These are phyloP conservation scores for Hypomontagnella submonticulosa DNA, from an alignment of 495 filamentous ascomycete species.

Conservation along the genomic window DNA sequence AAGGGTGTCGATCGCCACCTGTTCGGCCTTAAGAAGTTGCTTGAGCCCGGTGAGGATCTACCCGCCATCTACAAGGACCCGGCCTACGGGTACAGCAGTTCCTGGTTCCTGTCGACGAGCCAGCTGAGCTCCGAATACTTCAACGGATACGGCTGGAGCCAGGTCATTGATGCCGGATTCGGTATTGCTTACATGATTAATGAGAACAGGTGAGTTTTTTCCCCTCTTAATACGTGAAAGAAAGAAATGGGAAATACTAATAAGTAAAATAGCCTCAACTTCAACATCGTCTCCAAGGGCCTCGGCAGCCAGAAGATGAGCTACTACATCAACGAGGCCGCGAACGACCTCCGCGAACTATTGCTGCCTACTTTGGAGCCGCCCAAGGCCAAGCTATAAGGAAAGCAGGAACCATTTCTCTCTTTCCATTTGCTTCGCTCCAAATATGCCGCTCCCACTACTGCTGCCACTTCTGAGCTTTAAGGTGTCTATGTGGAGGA, in stretches of 20 bases:
- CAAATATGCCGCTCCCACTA: not conserved
- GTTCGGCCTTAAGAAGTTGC: slow-evolving; percentile 92
- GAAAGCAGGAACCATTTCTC: not conserved
- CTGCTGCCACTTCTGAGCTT: not conserved
- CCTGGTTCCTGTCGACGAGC: slow-evolving; percentile 88
- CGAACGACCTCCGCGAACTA: slow-evolving; percentile 87
- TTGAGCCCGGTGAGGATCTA: slow-evolving; percentile 82
- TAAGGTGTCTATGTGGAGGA: not conserved
- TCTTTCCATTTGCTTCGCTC: not conserved
- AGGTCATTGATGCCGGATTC: slow-evolving; percentile 96
- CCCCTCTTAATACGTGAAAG: slow-evolving; percentile 34
- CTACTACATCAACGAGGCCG: slow-evolving; percentile 93
- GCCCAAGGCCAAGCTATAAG: slow-evolving; percentile 90
- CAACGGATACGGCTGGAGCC: slow-evolving; percentile 99
- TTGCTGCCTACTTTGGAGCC: slow-evolving; percentile 83
- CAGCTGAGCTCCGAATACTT: slow-evolving; percentile 97
- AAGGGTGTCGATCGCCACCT: slow-evolving; percentile 96
- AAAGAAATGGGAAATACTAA: slow-evolving; percentile 33
- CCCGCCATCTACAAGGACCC: slow-evolving; percentile 89
- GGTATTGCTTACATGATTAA: slow-evolving; percentile 99
- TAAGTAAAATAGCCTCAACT: slow-evolving; percentile 76
- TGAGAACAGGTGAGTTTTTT: slow-evolving; percentile 75
- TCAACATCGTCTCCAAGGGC: slow-evolving; percentile 97
- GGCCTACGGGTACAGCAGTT: slow-evolving; percentile 82
- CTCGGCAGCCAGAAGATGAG: slow-evolving; percentile 92